Base-by-base conservation (phyloP, 2,329 filamentous ascomycete species). In the Claviceps arundinis region DNA sequence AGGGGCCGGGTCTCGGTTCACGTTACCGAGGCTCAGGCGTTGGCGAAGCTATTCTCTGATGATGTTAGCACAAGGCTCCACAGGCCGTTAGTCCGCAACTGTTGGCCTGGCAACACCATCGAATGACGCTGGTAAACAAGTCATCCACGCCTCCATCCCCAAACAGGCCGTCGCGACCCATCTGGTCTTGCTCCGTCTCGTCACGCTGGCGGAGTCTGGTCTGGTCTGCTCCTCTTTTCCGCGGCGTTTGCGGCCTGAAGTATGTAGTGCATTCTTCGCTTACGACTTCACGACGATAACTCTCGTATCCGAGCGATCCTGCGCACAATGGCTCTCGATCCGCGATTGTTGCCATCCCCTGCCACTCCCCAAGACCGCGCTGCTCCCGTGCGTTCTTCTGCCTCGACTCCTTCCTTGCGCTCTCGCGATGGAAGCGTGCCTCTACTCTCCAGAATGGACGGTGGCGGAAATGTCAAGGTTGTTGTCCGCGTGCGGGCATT, bases 401-500 rank as follows among this genome's bases (percentile, higher is more conserved):
- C 87, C 48, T 90, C 87, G 51, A 90, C 85, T 54, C 87, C 87
- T 38, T 89, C 86, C 26, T 71, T 91, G 61, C 79, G 87, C 55
- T 85, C 85, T 41, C 79, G 82, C 64, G 84, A 88, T 70, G 80
- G 80, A 49, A 78, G 77, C n/a, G 68, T 82, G 41, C 76, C 80
- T 26, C 67, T 77, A 54, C 72, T 74, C 60, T 71, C 72, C 59
- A 75, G 71, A 64, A 76, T 77, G 73, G 74, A 82, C 62, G 65
- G 76, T 56, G 85, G 82, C 56, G 86, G 85, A 53, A 93, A 93
- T 68, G 87, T 93, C 54, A 78, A 82, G 60, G 87, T 93, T 30
- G 87, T 91, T 34, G 87, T 93, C 55, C 77, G 87, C 64, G 87
- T 91, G 52, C 75, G 87, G 62, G 86, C 81, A 1, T 91, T 91